These are phyloP conservation scores for Hyphodiscus hymeniophilus DNA, from an alignment of 495 filamentous ascomycete genomes.

Conservation along the genomic window DNA sequence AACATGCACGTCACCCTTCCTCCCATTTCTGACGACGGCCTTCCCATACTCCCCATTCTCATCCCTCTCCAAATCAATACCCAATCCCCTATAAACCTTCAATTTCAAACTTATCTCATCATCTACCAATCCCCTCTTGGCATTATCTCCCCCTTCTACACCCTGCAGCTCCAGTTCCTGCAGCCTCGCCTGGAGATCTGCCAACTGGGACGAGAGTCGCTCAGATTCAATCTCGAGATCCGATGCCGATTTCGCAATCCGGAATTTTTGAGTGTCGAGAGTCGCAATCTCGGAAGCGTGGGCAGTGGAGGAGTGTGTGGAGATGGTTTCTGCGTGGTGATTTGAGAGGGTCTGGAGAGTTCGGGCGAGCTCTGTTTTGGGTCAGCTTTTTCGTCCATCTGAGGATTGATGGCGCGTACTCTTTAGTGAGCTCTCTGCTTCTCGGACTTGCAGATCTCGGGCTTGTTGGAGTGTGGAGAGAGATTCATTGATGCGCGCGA, in stretches of 20 bases:
- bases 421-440: conserved; percentile 62
- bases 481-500: conserved; percentile 80
- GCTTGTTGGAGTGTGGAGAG: conserved; percentile 69
- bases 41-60: conserved; percentile 73
- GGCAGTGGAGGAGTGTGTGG: conserved; percentile 60
- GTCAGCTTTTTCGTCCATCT: background rate
- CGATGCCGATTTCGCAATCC: conserved; percentile 76
- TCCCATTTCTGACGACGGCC: conserved; percentile 77
- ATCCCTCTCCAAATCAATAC: conserved; percentile 82
- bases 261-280: conserved; percentile 90
- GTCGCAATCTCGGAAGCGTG: conserved; percentile 77
- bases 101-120: conserved; percentile 60
- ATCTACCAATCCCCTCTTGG: conserved; percentile 32
- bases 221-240: conserved; percentile 92
- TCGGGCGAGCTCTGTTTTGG: conserved; percentile 52
- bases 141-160: conserved; percentile 46
- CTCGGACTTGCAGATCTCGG: conserved; percentile 65
- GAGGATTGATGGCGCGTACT: conserved; percentile 28
- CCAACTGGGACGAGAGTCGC: conserved; percentile 72
- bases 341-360: conserved; percentile 56
- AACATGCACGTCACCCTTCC: conserved; percentile 87
- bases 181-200: conserved; percentile 63
- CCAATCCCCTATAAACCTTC: conserved; percentile 84
- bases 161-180: conserved; percentile 81
- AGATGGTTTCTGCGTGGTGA: conserved; percentile 63